These are phyloP conservation scores for Elongisporangium prolatum DNA, from an alignment of 352 stramenopile genomes.

Conservation along the genomic window DNA sequence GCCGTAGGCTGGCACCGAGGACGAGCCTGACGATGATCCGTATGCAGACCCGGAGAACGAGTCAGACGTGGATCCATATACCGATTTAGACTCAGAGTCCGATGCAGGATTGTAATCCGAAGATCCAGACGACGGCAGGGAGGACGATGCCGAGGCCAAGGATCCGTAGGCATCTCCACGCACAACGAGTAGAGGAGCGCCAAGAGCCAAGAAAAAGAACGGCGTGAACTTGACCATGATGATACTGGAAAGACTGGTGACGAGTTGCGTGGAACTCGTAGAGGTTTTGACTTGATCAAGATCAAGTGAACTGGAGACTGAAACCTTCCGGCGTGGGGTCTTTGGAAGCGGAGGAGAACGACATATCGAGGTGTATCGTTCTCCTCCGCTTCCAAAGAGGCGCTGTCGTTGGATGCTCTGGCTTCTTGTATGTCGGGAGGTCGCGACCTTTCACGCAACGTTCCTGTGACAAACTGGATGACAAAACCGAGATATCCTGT, in stretches of 20 bases:
- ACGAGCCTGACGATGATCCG: not conserved
- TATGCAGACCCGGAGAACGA: not conserved
- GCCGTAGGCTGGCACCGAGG: not conserved
- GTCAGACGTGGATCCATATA: not conserved
- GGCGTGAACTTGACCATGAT: slow-evolving; percentile 34
- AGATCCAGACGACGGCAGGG: not conserved
- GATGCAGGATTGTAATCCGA: not conserved
- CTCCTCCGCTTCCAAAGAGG: no score
- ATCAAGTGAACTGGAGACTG: slow-evolving; percentile 26
- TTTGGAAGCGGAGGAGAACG: not conserved
- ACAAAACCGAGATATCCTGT: not conserved
- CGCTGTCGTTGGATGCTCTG: slow-evolving; percentile 1
- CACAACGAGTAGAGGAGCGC: slow-evolving; percentile 4
- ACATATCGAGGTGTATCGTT: not conserved
- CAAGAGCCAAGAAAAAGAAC: slow-evolving; percentile 18
- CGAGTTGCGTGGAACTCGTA: slow-evolving; percentile 1
- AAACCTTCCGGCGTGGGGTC: not conserved
- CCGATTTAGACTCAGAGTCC: not conserved
- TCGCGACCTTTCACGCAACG: not conserved
- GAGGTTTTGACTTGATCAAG: slow-evolving; percentile 9
- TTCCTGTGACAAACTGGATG: not conserved
- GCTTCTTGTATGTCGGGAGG: not conserved
- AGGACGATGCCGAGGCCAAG: not conserved
- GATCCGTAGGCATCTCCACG: not conserved
- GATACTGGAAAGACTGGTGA: slow-evolving; percentile 7